Conservation (phyloP, 2,329 filamentous ascomycete species). For the Colletotrichum tamarilloi region DNA sequence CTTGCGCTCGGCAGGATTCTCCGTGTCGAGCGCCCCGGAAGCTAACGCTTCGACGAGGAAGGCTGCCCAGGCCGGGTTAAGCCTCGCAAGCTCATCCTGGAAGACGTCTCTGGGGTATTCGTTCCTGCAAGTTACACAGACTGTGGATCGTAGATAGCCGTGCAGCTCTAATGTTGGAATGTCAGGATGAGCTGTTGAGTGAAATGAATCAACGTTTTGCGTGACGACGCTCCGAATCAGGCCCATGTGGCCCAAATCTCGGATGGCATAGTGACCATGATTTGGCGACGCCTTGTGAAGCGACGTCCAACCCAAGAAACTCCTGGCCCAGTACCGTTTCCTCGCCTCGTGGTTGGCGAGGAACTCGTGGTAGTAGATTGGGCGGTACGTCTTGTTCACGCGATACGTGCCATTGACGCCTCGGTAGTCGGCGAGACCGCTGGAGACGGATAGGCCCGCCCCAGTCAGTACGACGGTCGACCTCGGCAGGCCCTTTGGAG, state of each 20-base stretch:
- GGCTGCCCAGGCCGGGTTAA: slow-evolving; percentile 88
- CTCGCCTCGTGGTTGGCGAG: slow-evolving; percentile 82
- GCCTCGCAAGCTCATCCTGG: slow-evolving; percentile 77
- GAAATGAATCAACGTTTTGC: slow-evolving; percentile 98
- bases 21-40: slow-evolving; percentile 80
- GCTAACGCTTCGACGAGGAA: slow-evolving; percentile 79
- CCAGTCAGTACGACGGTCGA: slow-evolving; percentile 73
- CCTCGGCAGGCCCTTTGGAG: slow-evolving; percentile 59
- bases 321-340: slow-evolving; percentile 95
- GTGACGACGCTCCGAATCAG: slow-evolving; percentile 84
- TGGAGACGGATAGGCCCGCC: slow-evolving; percentile 92
- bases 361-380: slow-evolving; percentile 95
- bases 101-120: slow-evolving; percentile 79
- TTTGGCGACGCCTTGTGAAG: slow-evolving; percentile 85
- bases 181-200: slow-evolving; percentile 78
- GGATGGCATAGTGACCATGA: slow-evolving; percentile 80
- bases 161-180: slow-evolving; percentile 87
- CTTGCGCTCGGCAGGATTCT: slow-evolving; percentile 77
- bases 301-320: slow-evolving; percentile 91
- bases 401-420: slow-evolving; percentile 92
- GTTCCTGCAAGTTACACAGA: slow-evolving; percentile 82
- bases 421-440: slow-evolving; percentile 92
- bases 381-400: slow-evolving; percentile 88
- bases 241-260: slow-evolving; percentile 77
- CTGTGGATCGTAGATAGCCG: slow-evolving; percentile 84